phyloP scores from a whole-genome alignment of 225 moss, liverwort and hornwort species.

The Anthoceros angustus region DNA sequence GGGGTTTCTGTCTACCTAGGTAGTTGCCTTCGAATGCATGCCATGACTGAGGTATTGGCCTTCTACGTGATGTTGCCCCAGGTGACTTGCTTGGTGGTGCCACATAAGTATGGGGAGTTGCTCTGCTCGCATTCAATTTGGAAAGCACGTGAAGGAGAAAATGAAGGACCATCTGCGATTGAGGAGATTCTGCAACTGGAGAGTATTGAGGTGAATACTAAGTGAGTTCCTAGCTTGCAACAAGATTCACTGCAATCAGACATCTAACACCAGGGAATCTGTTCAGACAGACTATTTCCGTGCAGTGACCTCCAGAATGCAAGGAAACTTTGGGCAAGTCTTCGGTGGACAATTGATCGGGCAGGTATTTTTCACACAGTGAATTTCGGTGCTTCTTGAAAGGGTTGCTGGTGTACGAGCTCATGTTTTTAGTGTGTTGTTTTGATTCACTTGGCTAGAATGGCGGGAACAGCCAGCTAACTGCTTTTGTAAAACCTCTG shows the following conservation, averaged over 20 bases:
- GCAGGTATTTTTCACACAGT: not conserved
- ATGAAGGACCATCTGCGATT: slow-evolving; percentile 25
- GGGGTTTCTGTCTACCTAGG: not conserved
- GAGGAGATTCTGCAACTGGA: slow-evolving; percentile 43
- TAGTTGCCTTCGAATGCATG: not conserved
- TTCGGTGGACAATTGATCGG: slow-evolving; percentile 1
- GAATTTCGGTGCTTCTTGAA: not conserved
- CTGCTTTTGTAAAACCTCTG: slow-evolving; percentile 2
- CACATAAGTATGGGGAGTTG: slow-evolving; percentile 40
- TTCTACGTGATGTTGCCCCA: slow-evolving; percentile 6
- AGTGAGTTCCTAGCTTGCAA: not conserved
- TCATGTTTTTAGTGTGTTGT: not conserved
- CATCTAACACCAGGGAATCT: not conserved
- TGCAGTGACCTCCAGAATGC: not conserved
- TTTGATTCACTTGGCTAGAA: too few relatives aligned
- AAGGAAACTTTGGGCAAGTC: not conserved
- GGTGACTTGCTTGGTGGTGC: slow-evolving; percentile 43
- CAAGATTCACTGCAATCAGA: not conserved
- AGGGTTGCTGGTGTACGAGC: not conserved
- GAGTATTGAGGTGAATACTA: slow-evolving; percentile 30
- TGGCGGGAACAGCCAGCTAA: not conserved
- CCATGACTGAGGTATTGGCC: not conserved
- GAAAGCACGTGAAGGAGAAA: slow-evolving; percentile 33
- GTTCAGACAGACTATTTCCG: not conserved
- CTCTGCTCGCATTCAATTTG: slow-evolving; percentile 37